phyloP scores from a whole-genome alignment of 257 asterid genomes.

The Solanum gandarillasii region DNA sequence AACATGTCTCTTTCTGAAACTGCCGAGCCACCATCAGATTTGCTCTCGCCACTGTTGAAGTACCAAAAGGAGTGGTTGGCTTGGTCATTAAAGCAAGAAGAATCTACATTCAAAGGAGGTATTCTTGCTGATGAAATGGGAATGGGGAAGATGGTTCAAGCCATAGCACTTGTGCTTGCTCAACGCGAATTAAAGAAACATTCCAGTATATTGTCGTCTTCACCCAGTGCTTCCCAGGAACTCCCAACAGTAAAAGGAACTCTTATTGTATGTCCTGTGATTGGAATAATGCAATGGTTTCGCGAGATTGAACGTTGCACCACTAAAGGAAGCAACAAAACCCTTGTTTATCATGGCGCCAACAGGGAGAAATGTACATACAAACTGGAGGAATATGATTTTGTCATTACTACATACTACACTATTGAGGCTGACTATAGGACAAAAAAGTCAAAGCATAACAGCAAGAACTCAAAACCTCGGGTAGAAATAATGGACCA shows the following conservation, averaged over 20 bases:
- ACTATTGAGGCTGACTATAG: constrained; percentile 70
- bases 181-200: constrained; percentile 34
- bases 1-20: constrained; percentile 41
- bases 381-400: constrained; percentile 60
- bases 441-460: constrained; percentile 65
- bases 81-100: constrained; percentile 88
- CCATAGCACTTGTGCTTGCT: constrained; percentile 78
- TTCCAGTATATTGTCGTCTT: constrained; percentile 16
- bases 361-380: constrained; percentile 38
- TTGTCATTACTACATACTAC: constrained; percentile 79
- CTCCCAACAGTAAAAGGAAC: constrained; percentile 60
- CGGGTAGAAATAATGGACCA: constrained; percentile 1
- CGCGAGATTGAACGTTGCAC: constrained; percentile 22
- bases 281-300: constrained; percentile 77
- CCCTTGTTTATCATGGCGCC: constrained; percentile 75
- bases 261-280: constrained; percentile 72
- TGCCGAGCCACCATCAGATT: constrained; percentile 52
- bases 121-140: constrained; percentile 98
- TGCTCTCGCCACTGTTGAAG: constrained; percentile 57
- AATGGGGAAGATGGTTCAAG: constrained; percentile 92
- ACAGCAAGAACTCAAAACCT: constrained; percentile 25
- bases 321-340: constrained; percentile 56
- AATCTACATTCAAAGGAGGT: constrained; percentile 61
- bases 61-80: constrained; percentile 90
- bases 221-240: constrained; percentile 30